Percentiles rank a stretch among this genome's conserved stretches.
Evolutionary conservation across 257 asterid species (phyloP).

Genomic region (Penstemon eatonii): DNA sequence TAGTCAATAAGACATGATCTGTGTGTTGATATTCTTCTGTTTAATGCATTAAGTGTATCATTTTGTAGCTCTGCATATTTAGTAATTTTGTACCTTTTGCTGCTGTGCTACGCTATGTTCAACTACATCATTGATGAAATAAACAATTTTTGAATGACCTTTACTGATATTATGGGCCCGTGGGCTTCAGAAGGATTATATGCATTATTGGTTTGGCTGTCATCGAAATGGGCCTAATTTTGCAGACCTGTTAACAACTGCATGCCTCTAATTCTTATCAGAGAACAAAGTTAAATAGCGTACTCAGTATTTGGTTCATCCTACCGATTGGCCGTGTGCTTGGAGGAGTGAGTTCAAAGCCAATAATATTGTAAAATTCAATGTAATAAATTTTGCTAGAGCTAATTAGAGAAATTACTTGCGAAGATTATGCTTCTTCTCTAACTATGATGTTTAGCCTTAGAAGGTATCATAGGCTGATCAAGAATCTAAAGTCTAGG

Average conservation of each 20-base stretch:
- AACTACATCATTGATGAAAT: constrained; percentile 15
- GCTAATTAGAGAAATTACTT: neutral
- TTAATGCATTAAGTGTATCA: constrained; percentile 12
- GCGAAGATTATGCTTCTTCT: constrained; percentile 8
- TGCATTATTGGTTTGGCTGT: neutral
- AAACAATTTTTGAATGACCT: constrained; percentile 2
- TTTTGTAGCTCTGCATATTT: constrained; percentile 15
- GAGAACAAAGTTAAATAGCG: neutral
- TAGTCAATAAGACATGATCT: constrained; percentile 14
- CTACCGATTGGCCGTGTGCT: constrained; percentile 7
- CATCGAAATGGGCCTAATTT: neutral
- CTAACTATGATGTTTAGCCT: neutral
- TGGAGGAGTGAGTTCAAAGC: constrained; percentile 5
- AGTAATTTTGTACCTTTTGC: constrained; percentile 1
- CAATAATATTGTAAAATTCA: neutral
- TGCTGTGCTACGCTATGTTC: constrained; percentile 9
- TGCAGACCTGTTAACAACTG: constrained; percentile 5
- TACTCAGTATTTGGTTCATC: neutral
- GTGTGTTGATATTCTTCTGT: constrained; percentile 4
- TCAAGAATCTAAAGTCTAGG: constrained; percentile 1
- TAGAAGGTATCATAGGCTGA: constrained; percentile 12
- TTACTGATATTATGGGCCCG: neutral
- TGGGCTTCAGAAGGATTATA: constrained; percentile 4
- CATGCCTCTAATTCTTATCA: constrained; percentile 10
- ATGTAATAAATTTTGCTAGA: neutral